phyloP scores from a whole-genome alignment of 306 rosid species.

The Cicer bijugum region DNA sequence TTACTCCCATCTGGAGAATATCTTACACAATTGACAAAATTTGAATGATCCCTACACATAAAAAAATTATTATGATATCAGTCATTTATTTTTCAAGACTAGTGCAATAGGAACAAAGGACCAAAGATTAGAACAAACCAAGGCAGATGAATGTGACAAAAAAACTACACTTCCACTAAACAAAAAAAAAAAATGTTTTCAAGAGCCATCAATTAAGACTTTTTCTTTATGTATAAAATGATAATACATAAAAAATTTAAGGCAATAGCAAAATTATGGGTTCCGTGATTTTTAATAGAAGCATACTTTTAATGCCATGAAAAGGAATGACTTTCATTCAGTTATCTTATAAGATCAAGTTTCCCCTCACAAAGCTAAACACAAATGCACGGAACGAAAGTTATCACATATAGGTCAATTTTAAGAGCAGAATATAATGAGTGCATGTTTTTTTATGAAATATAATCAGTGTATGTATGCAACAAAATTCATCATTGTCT shows the following conservation, averaged over 20 bases:
- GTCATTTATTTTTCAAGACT: conserved; percentile 16
- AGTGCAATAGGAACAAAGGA: background rate
- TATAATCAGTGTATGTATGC: background rate
- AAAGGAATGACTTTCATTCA: background rate
- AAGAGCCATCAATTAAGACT: background rate
- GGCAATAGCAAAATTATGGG: background rate
- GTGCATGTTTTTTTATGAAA: background rate
- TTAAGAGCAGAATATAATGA: background rate
- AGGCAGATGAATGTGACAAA: conserved; percentile 19
- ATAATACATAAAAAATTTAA: background rate
- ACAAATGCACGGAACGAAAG: background rate
- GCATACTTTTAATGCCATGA: background rate
- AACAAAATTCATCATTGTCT: background rate
- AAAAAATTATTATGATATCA: conserved; percentile 32
- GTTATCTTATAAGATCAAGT: background rate
- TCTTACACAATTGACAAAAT: conserved; percentile 89
- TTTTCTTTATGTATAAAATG: background rate
- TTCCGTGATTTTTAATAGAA: background rate
- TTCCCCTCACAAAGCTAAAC: background rate
- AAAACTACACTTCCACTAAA: background rate
- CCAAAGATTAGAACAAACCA: conserved; percentile 32
- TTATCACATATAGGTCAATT: background rate
- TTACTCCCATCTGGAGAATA: conserved; percentile 94
- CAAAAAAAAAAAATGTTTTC: background rate
- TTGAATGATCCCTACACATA: conserved; percentile 88